These are phyloP conservation scores for Geotrichum reessii DNA, from an alignment of 1,139 yeast genomes.

Conservation along the genomic window DNA sequence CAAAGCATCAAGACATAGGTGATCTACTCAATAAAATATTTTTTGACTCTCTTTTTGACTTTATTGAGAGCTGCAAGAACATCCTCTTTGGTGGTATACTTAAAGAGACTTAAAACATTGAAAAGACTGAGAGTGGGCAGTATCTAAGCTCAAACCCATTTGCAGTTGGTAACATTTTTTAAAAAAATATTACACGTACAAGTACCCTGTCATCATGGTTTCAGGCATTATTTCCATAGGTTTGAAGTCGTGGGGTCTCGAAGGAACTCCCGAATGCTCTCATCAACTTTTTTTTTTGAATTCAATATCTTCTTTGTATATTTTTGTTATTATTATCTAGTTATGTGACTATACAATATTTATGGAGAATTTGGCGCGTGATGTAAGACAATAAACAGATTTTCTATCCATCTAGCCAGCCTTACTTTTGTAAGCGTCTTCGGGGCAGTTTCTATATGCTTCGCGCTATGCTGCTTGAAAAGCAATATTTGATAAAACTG, in stretches of 20 bases:
- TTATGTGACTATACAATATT: too few relatives aligned
- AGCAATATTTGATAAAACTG: conserved; percentile 90
- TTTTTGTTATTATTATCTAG: too few relatives aligned
- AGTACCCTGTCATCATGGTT: conserved; percentile 80
- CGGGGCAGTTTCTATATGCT: conserved; percentile 98
- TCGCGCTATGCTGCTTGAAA: conserved; percentile 84
- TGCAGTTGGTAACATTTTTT: conserved; percentile 74
- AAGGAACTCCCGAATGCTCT: conserved; percentile 75
- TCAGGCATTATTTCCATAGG: conserved; percentile 98
- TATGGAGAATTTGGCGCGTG: too few relatives aligned
- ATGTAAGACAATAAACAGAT: too few relatives aligned
- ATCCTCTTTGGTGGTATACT: conserved; percentile 59
- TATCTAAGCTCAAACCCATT: conserved; percentile 37
- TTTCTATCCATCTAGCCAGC: too few relatives aligned
- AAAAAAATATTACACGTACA: conserved; percentile 47
- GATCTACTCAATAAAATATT: conserved; percentile 52
- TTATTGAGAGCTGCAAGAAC: conserved; percentile 34
- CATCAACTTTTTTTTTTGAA: too few relatives aligned
- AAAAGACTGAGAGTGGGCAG: conserved; percentile 31
- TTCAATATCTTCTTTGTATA: too few relatives aligned
- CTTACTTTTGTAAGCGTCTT: conserved; percentile 80
- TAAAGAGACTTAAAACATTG: conserved; percentile 54
- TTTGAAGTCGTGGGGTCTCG: conserved; percentile 85
- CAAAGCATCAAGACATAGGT: conserved; percentile 45
- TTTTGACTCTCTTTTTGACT: conserved; percentile 41